These are phyloP conservation scores for Marasmius tenuissimus DNA, from an alignment of 1,284 basidiomycete genomes.

Conservation along the genomic window DNA sequence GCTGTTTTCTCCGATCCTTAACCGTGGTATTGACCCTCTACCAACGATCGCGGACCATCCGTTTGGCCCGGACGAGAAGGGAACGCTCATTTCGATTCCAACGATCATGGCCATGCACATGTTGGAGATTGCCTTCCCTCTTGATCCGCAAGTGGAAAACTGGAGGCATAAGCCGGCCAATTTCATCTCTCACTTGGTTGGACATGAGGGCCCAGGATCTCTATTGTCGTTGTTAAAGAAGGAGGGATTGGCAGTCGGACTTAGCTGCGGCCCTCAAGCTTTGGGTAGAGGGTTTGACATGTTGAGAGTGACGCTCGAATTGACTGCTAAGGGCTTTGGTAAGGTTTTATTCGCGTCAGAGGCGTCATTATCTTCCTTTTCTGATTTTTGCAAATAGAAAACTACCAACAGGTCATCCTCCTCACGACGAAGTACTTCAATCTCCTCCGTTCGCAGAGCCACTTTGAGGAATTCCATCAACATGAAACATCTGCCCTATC, in stretches of 20 bases:
- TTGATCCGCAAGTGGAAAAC: constrained; percentile 79
- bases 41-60: constrained; percentile 79
- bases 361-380: constrained; percentile 2
- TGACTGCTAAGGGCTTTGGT: constrained; percentile 90
- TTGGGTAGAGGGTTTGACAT: constrained; percentile 85
- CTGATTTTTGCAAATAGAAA: constrained; percentile 42
- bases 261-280: constrained; percentile 75
- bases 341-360: constrained; percentile 27
- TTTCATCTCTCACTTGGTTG: constrained; percentile 86
- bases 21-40: constrained; percentile 65
- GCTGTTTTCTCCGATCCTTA: constrained; percentile 78
- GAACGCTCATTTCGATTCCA: constrained; percentile 84
- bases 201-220: constrained; percentile 96
- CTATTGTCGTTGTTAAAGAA: constrained; percentile 90
- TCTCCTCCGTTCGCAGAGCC: constrained; percentile 66
- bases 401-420: constrained; percentile 76
- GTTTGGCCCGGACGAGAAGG: constrained; percentile 70
- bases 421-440: constrained; percentile 87
- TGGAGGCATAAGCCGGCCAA: constrained; percentile 84
- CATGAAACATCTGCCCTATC: constrained; percentile 78
- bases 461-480: constrained; percentile 76
- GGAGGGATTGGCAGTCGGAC: constrained; percentile 86
- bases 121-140: constrained; percentile 86
- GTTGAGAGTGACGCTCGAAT: constrained; percentile 82
- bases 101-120: constrained; percentile 91